Conservation (phyloP, 768 basidiomycete genomes). For the Suillus placidus region DNA sequence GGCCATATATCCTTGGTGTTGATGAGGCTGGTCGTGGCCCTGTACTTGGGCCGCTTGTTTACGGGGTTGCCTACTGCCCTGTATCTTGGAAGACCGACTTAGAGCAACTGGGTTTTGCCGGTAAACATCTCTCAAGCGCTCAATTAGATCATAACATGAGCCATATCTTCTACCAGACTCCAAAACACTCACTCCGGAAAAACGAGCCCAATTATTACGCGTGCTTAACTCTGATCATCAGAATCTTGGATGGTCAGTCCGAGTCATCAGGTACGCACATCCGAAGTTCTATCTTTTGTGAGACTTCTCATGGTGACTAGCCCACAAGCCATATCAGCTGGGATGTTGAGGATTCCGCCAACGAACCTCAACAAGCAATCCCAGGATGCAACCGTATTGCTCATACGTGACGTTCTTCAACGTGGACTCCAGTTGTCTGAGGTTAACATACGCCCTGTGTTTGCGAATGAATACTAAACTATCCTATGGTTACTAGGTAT, state of each 20-base stretch:
- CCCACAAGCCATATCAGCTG: conserved; percentile 87
- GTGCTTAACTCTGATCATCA: conserved; percentile 69
- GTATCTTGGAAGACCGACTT: conserved; percentile 71
- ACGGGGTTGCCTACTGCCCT: conserved; percentile 94
- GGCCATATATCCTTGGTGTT: conserved; percentile 95
- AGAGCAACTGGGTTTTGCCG: conserved; percentile 87
- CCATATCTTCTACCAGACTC: conserved; percentile 65
- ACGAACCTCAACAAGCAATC: conserved; percentile 87
- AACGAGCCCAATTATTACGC: conserved; percentile 63
- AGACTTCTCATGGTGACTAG: conserved; percentile 41
- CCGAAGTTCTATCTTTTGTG: not conserved
- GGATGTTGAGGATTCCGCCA: conserved; percentile 86
- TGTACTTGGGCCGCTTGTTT: conserved; percentile 93
- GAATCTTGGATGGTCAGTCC: conserved; percentile 82
- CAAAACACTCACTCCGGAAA: conserved; percentile 80
- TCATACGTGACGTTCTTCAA: conserved; percentile 86
- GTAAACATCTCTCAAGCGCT: conserved; percentile 42
- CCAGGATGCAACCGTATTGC: conserved; percentile 84
- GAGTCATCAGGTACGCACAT: conserved; percentile 62
- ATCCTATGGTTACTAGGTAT: conserved; percentile 61
- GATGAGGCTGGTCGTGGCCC: conserved; percentile 98
- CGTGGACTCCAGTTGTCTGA: conserved; percentile 80
- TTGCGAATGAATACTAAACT: not conserved
- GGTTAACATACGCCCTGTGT: conserved; percentile 38
- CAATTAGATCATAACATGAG: not conserved